Evolutionary conservation across 1,139 yeast species (phyloP).

Genomic region (Saccharomyces hybrid): DNA sequence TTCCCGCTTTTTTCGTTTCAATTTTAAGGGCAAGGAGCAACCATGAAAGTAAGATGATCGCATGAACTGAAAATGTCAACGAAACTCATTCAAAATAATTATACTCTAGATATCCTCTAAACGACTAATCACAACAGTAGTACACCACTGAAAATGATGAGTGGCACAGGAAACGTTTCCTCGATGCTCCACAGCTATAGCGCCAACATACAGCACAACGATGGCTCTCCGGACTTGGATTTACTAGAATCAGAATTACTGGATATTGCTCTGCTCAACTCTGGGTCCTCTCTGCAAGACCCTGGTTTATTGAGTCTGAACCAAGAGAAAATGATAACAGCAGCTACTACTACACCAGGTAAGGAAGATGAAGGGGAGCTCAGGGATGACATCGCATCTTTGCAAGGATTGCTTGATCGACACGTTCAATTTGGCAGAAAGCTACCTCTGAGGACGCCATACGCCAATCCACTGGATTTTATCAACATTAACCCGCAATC

Average conservation of each 20-base stretch:
- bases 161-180: background rate
- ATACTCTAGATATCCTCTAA: background rate
- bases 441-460: constrained; percentile 16
- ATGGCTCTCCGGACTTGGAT: background rate
- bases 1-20: background rate
- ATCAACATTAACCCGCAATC: constrained; percentile 30
- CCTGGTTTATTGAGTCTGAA: background rate
- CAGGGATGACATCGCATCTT: background rate
- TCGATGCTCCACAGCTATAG: background rate
- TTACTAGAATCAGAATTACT: background rate
- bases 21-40: constrained; percentile 1
- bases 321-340: background rate
- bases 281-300: background rate
- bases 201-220: background rate
- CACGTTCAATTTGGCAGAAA: constrained; percentile 21
- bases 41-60: background rate
- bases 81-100: background rate
- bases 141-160: background rate
- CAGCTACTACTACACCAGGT: background rate
- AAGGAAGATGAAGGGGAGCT: background rate
- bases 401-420: background rate
- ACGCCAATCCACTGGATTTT: constrained; percentile 17
- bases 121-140: background rate
- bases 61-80: background rate
- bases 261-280: background rate